Evolutionary conservation across 148 eudicot genomes (phyloP).

Genomic region (Arbutus unedo): DNA sequence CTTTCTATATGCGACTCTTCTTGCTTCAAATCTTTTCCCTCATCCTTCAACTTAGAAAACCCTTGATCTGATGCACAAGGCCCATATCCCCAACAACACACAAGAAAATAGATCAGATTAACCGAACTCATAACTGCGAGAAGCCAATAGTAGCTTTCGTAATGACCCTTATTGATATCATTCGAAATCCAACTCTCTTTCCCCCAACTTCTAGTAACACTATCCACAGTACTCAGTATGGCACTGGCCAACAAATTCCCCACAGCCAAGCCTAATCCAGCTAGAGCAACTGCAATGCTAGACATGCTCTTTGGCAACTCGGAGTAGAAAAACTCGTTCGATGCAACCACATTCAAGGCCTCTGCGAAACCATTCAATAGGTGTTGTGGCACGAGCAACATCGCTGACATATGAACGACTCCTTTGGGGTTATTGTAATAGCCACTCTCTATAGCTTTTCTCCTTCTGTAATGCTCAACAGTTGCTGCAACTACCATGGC

Average conservation of each 20-base stretch:
- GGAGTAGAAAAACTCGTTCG: conserved; percentile 61
- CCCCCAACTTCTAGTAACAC: conserved; percentile 39
- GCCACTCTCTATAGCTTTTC: conserved; percentile 46
- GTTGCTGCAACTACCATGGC: conserved; percentile 13
- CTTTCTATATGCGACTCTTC: conserved; percentile 29
- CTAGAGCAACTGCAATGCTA: conserved; percentile 58
- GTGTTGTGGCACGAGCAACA: conserved; percentile 63
- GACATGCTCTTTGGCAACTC: conserved; percentile 91
- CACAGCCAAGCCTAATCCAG: conserved; percentile 57
- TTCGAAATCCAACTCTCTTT: conserved; percentile 63
- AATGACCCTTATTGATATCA: conserved; percentile 70
- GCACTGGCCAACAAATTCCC: conserved; percentile 62
- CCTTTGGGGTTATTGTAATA: conserved; percentile 30
- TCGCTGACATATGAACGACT: conserved; percentile 59
- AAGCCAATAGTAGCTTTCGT: conserved; percentile 73
- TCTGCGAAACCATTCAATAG: conserved; percentile 69
- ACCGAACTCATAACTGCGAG: conserved; percentile 52
- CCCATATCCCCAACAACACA: conserved; percentile 75
- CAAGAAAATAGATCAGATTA: conserved; percentile 53
- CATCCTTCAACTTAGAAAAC: conserved; percentile 21
- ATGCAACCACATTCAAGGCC: conserved; percentile 24
- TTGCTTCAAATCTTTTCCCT: conserved; percentile 19
- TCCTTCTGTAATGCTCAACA: conserved; percentile 57
- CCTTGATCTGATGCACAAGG: conserved; percentile 40
- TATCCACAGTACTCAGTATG: conserved; percentile 43